Percentiles rank a stretch among this genome's conserved stretches.
phyloP scores from a whole-genome alignment of 345 rosid genomes.

The Jatropha curcas region DNA sequence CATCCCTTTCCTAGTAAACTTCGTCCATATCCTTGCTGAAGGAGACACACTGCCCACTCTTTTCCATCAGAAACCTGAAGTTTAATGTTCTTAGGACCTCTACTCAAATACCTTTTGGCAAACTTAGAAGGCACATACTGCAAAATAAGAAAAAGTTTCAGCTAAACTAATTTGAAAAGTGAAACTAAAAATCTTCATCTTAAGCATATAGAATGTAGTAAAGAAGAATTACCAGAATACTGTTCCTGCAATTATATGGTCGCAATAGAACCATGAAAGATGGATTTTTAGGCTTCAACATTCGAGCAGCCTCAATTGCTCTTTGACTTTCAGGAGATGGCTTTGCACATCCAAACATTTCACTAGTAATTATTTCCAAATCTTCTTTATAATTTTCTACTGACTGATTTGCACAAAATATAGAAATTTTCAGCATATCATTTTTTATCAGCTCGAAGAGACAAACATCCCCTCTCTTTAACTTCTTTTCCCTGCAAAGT shows the following conservation, averaged over 20 bases:
- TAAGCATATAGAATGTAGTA: not conserved
- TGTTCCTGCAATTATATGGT: slow-evolving; percentile 21
- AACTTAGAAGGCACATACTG: slow-evolving; percentile 30
- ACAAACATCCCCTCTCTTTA: slow-evolving; percentile 22
- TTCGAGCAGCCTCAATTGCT: slow-evolving; percentile 36
- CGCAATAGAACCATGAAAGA: slow-evolving; percentile 37
- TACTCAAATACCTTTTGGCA: slow-evolving; percentile 3
- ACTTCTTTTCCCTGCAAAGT: slow-evolving; percentile 10
- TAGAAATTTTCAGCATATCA: slow-evolving; percentile 2
- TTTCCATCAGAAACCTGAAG: slow-evolving; percentile 29
- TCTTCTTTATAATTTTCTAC: slow-evolving; percentile 10
- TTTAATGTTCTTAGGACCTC: slow-evolving; percentile 7
- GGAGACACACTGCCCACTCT: slow-evolving; percentile 8
- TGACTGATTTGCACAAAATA: slow-evolving; percentile 12
- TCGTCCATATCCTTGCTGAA: not conserved
- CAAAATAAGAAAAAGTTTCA: not conserved
- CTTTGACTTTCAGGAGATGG: slow-evolving; percentile 32
- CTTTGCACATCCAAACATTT: slow-evolving; percentile 18
- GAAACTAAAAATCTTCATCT: not conserved
- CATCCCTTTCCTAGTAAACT: slow-evolving; percentile 14
- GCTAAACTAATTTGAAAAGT: not conserved
- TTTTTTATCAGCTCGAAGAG: slow-evolving; percentile 20
- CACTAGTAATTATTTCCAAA: slow-evolving; percentile 13
- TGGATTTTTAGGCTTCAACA: slow-evolving; percentile 40
- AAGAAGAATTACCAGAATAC: slow-evolving; percentile 24